These are phyloP conservation scores for Cladosporium colombiae DNA, from an alignment of 2,329 filamentous ascomycete genomes.

Conservation along the genomic window DNA sequence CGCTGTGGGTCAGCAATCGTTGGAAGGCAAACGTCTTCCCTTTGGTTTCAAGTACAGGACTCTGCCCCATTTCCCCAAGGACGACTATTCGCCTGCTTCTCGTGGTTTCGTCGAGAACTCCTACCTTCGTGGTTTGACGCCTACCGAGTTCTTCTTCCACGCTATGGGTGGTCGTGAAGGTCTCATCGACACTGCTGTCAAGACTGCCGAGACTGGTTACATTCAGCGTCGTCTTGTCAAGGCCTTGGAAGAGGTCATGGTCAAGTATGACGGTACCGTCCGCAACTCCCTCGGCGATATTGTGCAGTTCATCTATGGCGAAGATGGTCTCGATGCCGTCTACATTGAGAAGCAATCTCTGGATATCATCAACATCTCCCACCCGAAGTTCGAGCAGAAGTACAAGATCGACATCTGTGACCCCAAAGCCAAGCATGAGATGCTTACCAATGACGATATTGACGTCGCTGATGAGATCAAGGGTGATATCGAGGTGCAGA, in stretches of 20 bases:
- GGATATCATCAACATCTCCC: constrained; percentile 79
- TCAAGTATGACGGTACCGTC: constrained; percentile 95
- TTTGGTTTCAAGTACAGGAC: constrained; percentile 99
- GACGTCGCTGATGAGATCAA: constrained; percentile 85
- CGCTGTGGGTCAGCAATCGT: constrained; percentile 94
- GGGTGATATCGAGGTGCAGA: constrained; percentile 84
- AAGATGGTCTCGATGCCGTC: constrained; percentile 92
- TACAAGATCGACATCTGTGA: constrained; percentile 89
- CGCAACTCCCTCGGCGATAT: constrained; percentile 96
- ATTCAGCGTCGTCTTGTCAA: constrained; percentile 98
- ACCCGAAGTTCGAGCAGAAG: constrained; percentile 73
- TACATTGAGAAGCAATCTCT: constrained; percentile 91
- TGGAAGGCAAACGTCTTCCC: constrained; percentile 97
- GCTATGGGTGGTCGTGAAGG: constrained; percentile 99
- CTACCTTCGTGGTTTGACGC: constrained; percentile 91
- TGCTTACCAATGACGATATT: constrained; percentile 68
- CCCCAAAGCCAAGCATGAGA: constrained; percentile 50
- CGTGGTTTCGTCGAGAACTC: constrained; percentile 99
- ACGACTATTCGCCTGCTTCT: constrained; percentile 96
- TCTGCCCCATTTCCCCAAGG: constrained; percentile 96
- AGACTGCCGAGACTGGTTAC: constrained; percentile 98
- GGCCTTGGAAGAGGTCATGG: constrained; percentile 94
- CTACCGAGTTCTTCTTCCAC: constrained; percentile 98
- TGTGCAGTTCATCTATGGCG: constrained; percentile 95
- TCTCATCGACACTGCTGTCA: constrained; percentile 99